Evolutionary conservation across 495 filamentous ascomycete genomes (phyloP).

Genomic region (Daldinia concentrica): DNA sequence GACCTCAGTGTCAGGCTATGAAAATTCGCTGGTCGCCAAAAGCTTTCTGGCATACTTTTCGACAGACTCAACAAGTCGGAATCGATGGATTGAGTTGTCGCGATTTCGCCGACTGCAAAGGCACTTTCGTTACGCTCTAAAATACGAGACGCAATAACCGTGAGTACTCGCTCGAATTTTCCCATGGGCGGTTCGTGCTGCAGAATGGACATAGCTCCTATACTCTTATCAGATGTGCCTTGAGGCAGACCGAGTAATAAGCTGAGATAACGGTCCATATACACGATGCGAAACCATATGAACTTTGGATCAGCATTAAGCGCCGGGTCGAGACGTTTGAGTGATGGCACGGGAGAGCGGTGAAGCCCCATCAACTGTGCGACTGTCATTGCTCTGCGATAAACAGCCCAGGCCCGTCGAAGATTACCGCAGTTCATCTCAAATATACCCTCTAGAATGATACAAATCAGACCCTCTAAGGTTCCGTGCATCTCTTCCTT

Average conservation of each 20-base stretch:
- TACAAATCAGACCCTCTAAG: constrained; percentile 60
- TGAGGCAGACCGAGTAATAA: constrained; percentile 51
- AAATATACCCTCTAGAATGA: constrained; percentile 61
- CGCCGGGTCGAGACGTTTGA: constrained; percentile 30
- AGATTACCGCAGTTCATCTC: constrained; percentile 59
- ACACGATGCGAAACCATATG: constrained; percentile 50
- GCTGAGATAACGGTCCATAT: constrained; percentile 47
- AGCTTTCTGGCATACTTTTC: constrained; percentile 40
- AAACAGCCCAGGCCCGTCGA: constrained; percentile 53
- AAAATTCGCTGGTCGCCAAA: constrained; percentile 42
- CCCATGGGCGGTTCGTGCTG: constrained; percentile 48
- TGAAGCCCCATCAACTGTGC: constrained; percentile 60
- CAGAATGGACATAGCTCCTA: constrained; percentile 33
- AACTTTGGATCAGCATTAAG: constrained; percentile 29
- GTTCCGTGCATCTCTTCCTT: constrained; percentile 59
- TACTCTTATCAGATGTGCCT: constrained; percentile 24
- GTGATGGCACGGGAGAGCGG: constrained; percentile 9
- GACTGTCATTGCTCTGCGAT: constrained; percentile 56
- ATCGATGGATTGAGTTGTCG: neutral
- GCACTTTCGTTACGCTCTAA: neutral
- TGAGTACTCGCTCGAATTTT: neutral
- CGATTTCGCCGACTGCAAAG: neutral
- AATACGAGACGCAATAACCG: neutral
- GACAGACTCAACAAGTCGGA: constrained; percentile 2
- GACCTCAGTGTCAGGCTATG: constrained; percentile 46